A percentile compares a stretch with the other conserved stretches of the same genome.
phyloP scores from a whole-genome alignment of 169 alveolate species.

The Neospora caninum region DNA sequence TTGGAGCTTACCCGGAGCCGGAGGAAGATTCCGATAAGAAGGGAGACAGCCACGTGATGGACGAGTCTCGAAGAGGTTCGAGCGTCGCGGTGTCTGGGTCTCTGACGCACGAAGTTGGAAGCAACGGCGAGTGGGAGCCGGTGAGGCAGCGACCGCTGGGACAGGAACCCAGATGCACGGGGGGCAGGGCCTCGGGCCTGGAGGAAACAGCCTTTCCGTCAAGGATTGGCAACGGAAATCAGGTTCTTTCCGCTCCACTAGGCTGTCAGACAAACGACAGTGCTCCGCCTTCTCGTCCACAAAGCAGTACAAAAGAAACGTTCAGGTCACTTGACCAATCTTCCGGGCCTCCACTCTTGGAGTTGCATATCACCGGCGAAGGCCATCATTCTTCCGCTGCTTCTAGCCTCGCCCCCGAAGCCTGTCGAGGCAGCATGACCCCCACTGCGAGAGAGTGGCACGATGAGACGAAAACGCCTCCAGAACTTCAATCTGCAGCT shows the following conservation, averaged over 20 bases:
- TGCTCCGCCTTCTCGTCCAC: neutral
- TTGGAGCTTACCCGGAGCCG: too few relatives aligned
- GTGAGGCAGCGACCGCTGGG: neutral
- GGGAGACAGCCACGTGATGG: neutral
- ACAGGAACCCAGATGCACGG: neutral
- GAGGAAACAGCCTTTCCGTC: neutral
- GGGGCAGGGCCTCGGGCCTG: neutral
- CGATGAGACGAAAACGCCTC: too few relatives aligned
- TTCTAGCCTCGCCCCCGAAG: neutral
- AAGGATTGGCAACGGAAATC: too few relatives aligned
- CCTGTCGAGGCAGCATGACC: neutral
- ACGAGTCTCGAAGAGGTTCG: neutral
- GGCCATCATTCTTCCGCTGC: neutral
- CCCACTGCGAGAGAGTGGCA: neutral
- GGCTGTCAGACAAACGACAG: neutral
- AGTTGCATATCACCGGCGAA: neutral
- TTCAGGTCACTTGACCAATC: neutral
- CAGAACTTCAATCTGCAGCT: too few relatives aligned
- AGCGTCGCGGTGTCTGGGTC: neutral
- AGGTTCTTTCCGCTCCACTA: too few relatives aligned
- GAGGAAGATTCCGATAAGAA: neutral
- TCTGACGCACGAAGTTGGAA: neutral
- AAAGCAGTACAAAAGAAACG: neutral
- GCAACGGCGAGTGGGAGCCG: neutral
- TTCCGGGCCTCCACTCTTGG: neutral